Conservation (phyloP, 2,329 filamentous ascomycete genomes). For the Knufia fluminis region DNA sequence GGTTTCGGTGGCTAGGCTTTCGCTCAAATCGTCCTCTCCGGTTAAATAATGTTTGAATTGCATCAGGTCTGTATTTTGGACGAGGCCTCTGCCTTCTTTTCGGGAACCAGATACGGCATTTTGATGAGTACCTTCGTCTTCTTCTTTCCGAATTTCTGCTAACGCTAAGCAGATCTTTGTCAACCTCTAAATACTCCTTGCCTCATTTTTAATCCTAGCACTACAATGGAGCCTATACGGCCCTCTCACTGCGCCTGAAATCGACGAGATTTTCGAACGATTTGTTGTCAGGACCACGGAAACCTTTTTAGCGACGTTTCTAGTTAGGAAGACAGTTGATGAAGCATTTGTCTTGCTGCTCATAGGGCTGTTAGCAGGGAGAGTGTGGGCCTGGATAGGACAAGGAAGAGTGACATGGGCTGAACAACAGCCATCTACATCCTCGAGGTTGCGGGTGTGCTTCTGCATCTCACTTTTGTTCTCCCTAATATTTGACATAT, state of each 20-base stretch:
- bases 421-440: conserved; percentile 10
- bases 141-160: conserved; percentile 1
- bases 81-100: conserved; percentile 2
- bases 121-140: conserved; percentile 3
- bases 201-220: conserved; percentile 9
- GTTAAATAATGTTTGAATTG: conserved; percentile 1
- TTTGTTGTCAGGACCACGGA: conserved; percentile 11
- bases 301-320: conserved; percentile 10
- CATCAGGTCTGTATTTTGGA: conserved; percentile 2
- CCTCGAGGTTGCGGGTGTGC: conserved; percentile 10
- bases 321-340: conserved; percentile 10
- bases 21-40: neutral
- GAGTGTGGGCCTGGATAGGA: conserved; percentile 12
- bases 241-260: conserved; percentile 8
- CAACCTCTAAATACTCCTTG: conserved; percentile 10
- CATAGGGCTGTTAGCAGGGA: conserved; percentile 9
- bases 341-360: conserved; percentile 9
- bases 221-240: conserved; percentile 9
- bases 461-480: conserved; percentile 11
- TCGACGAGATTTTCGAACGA: conserved; percentile 11
- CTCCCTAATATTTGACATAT: conserved; percentile 10
- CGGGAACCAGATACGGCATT: conserved; percentile 1
- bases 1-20: conserved; percentile 3
- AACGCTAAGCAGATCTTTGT: conserved; percentile 6
- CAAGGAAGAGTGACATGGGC: conserved; percentile 11